Evolutionary conservation across 495 filamentous ascomycete genomes (phyloP).

Genomic region (Diplogelasinospora grovesii): DNA sequence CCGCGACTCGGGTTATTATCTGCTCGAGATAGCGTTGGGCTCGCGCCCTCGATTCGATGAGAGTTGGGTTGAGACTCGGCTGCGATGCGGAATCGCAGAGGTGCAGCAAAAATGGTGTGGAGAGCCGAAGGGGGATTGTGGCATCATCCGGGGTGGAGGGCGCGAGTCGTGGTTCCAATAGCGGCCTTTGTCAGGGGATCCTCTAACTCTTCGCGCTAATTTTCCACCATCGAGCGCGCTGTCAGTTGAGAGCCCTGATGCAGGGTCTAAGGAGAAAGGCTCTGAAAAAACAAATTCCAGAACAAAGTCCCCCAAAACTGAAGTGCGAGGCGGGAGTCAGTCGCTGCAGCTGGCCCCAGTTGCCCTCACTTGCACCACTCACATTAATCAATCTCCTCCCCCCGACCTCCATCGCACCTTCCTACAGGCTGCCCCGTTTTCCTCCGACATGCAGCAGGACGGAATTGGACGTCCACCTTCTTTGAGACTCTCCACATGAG

Average conservation of each 20-base stretch:
- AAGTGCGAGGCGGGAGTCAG: neutral
- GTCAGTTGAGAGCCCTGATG: constrained; percentile 23
- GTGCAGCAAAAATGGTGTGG: constrained; percentile 15
- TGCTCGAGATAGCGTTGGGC: constrained; percentile 17
- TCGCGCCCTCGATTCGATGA: constrained; percentile 23
- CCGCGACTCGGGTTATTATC: constrained; percentile 24
- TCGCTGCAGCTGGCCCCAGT: constrained; percentile 10
- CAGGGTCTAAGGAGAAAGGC: no score
- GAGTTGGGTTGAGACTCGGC: constrained; percentile 11
- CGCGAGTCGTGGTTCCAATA: constrained; percentile 25
- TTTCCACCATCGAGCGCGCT: constrained; percentile 20
- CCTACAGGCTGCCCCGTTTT: constrained; percentile 27
- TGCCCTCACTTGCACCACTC: constrained; percentile 10
- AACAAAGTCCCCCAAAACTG: neutral
- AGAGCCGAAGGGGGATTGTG: constrained; percentile 6
- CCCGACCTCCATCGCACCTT: constrained; percentile 3
- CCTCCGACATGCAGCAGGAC: constrained; percentile 8
- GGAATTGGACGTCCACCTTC: constrained; percentile 8
- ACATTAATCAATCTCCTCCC: constrained; percentile 15
- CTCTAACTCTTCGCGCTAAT: constrained; percentile 17
- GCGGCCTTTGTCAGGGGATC: constrained; percentile 4
- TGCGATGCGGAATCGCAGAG: constrained; percentile 13
- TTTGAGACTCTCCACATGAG: constrained; percentile 7
- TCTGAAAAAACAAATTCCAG: no score
- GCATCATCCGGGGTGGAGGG: constrained; percentile 11